A percentile compares a stretch with the other conserved stretches of the same genome.
These are phyloP conservation scores for Canna indica DNA, from an alignment of 176 grass and related monocot genomes.

Conservation along the genomic window DNA sequence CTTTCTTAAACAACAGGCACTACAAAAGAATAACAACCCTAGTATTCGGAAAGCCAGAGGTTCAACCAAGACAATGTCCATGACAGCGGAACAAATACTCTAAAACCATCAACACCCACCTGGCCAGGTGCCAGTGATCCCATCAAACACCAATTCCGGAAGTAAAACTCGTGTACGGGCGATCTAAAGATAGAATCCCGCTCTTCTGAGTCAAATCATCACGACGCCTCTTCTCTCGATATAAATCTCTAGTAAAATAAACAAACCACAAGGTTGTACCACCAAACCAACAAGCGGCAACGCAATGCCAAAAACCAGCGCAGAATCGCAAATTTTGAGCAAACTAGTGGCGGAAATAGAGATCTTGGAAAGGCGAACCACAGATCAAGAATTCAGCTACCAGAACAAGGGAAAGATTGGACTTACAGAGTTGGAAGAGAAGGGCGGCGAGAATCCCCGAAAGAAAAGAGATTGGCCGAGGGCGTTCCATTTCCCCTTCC, in stretches of 20 bases:
- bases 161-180: neutral
- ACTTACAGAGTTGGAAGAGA: slow-evolving; percentile 12
- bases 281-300: neutral
- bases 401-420: neutral
- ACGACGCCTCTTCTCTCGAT: neutral
- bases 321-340: neutral
- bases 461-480: neutral
- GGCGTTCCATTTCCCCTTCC: neutral
- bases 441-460: too few species aligned
- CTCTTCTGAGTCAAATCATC: neutral
- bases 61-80: neutral
- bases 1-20: neutral
- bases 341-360: neutral
- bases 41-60: too few species aligned
- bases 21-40: neutral
- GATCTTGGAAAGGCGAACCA: neutral
- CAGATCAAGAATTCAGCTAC: neutral
- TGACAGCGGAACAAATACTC: neutral
- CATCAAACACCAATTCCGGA: neutral
- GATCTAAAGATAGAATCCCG: neutral
- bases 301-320: neutral
- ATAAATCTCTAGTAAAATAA: too few species aligned
- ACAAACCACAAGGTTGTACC: neutral
- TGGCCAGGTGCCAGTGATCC: neutral
- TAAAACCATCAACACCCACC: neutral